Evolutionary conservation across 78 protist genomes (phyloP).

Genomic region (Guillardia theta): DNA sequence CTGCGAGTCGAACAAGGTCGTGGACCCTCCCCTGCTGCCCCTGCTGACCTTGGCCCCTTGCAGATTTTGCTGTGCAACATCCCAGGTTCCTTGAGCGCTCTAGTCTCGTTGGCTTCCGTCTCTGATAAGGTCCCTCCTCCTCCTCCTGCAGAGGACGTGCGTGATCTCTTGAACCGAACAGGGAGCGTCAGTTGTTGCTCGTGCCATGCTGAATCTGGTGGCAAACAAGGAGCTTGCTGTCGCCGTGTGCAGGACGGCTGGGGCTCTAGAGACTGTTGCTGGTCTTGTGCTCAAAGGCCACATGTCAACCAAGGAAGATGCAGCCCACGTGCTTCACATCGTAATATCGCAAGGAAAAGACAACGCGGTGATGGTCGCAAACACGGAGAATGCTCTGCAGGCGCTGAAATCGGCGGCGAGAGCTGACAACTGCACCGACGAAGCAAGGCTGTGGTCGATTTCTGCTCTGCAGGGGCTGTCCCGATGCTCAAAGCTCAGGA

Average conservation of each 20-base stretch:
- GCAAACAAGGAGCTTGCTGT: background rate
- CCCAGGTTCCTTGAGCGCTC: background rate
- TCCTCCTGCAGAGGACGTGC: too few relatives aligned
- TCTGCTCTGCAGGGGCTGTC: conserved; percentile 3
- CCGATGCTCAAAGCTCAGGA: background rate
- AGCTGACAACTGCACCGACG: background rate
- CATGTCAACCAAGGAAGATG: conserved; percentile 1
- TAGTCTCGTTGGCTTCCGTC: background rate
- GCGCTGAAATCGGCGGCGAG: background rate
- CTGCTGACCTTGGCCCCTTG: too few relatives aligned
- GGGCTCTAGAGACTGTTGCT: background rate
- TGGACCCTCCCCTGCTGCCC: too few relatives aligned
- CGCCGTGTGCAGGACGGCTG: background rate
- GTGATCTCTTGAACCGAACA: too few relatives aligned
- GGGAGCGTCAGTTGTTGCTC: background rate
- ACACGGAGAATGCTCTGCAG: background rate
- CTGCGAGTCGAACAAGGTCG: background rate
- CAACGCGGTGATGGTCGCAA: background rate
- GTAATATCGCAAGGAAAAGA: background rate
- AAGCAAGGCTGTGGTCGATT: background rate
- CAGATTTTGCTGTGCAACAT: too few relatives aligned
- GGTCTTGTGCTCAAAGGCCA: background rate
- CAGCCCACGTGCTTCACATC: background rate
- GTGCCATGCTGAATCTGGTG: background rate
- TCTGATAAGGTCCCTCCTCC: too few relatives aligned